Conservation (phyloP, 1,284 basidiomycete genomes). For the Heterobasidion occidentale region DNA sequence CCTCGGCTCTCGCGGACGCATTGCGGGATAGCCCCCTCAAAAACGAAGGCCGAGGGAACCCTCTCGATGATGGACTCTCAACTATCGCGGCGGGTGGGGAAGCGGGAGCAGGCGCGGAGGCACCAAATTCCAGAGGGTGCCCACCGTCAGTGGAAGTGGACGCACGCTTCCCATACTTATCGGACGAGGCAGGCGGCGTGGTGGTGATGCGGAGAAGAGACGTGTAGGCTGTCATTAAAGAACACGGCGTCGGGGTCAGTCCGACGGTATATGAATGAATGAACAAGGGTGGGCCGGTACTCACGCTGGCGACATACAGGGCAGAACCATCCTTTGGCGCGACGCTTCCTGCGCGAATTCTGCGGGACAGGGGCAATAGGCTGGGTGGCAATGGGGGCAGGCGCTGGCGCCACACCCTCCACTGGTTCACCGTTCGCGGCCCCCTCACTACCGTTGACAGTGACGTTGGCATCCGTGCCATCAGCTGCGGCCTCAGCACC, state of each 20-base stretch:
- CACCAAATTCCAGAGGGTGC: neutral
- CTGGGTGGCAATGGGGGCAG: slow-evolving; percentile 12
- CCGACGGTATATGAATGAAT: neutral
- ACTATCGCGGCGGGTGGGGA: neutral
- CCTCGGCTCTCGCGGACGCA: neutral
- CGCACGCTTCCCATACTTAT: slow-evolving; percentile 19
- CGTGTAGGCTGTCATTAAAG: slow-evolving; percentile 60
- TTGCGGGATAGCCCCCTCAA: neutral
- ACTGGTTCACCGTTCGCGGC: slow-evolving; percentile 2
- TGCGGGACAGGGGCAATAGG: slow-evolving; percentile 14
- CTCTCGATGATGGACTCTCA: neutral
- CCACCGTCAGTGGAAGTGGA: slow-evolving; percentile 19
- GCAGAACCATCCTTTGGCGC: slow-evolving; percentile 93
- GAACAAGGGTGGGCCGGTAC: slow-evolving; percentile 18
- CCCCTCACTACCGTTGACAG: slow-evolving; percentile 5
- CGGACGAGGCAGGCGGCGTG: slow-evolving; percentile 38
- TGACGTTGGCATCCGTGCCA: slow-evolving; percentile 3
- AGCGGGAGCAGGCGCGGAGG: neutral
- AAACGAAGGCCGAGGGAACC: neutral
- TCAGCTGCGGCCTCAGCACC: neutral
- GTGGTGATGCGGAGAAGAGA: slow-evolving; percentile 81
- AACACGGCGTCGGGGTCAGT: neutral
- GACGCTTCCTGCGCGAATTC: slow-evolving; percentile 67
- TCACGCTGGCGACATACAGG: slow-evolving; percentile 85
- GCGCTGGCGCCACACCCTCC: slow-evolving; percentile 1